Evolutionary conservation across 2,329 filamentous ascomycete species (phyloP).

Genomic region (Aureobasidium sp.): DNA sequence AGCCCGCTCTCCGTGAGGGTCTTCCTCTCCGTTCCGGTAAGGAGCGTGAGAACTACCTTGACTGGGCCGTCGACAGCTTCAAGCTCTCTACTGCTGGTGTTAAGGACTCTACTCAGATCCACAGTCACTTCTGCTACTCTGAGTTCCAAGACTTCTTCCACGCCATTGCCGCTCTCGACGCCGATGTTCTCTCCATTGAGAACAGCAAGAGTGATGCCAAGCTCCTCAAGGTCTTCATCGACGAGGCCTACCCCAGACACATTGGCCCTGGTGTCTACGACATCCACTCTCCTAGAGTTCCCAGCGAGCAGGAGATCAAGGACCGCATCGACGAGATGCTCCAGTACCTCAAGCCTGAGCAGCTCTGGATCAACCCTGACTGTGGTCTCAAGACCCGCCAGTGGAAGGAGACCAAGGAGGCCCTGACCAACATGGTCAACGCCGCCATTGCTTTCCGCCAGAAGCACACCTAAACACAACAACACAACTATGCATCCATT

Average conservation of each 20-base stretch:
- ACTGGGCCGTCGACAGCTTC: conserved; percentile 98
- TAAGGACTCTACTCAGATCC: conserved; percentile 93
- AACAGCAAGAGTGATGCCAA: conserved; percentile 99
- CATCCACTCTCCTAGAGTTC: conserved; percentile 98
- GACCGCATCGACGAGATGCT: conserved; percentile 98
- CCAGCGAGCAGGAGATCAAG: conserved; percentile 96
- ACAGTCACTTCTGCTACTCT: conserved; percentile 99
- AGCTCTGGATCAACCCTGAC: conserved; percentile 99
- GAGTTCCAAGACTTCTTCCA: conserved; percentile 99
- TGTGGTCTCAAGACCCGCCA: conserved; percentile 98
- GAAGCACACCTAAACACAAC: conserved; percentile 29
- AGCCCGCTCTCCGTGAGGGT: conserved; percentile 98
- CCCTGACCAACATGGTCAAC: conserved; percentile 92
- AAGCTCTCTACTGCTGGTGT: conserved; percentile 90
- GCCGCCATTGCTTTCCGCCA: conserved; percentile 93
- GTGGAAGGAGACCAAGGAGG: conserved; percentile 98
- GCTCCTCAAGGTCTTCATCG: conserved; percentile 96
- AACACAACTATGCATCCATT: conserved; percentile 12
- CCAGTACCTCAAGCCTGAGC: conserved; percentile 86
- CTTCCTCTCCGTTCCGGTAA: conserved; percentile 88
- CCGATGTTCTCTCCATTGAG: conserved; percentile 97
- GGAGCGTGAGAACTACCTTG: conserved; percentile 93
- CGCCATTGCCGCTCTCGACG: conserved; percentile 94
- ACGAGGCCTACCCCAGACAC: conserved; percentile 93
- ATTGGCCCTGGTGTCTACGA: conserved; percentile 99